A percentile compares a stretch with the other conserved stretches of the same genome.
These are phyloP conservation scores for Camellia granthamiana DNA, from an alignment of 148 eudicot genomes.

Conservation along the genomic window DNA sequence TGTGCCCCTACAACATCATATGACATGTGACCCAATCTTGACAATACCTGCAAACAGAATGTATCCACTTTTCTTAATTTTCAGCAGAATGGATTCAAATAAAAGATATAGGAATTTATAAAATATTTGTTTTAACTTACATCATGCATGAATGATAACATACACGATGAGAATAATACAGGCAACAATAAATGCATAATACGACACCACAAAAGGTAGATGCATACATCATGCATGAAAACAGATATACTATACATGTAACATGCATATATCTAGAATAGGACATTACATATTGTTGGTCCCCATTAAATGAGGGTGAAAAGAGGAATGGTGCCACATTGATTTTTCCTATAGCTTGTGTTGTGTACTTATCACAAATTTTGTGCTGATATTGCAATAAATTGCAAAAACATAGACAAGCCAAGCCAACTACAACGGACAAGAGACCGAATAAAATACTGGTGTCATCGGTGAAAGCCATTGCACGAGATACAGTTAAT, in stretches of 20 bases:
- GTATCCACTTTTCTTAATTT: not conserved
- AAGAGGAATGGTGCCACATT: not conserved
- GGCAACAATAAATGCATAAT: not conserved
- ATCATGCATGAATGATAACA: not conserved
- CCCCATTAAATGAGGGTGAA: not conserved
- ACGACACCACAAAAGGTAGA: not conserved
- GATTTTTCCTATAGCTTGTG: not conserved
- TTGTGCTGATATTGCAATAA: not conserved
- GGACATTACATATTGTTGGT: not conserved
- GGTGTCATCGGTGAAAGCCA: not conserved
- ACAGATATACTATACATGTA: not conserved
- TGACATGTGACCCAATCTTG: conserved; percentile 95
- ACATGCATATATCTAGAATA: not conserved
- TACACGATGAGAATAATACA: not conserved
- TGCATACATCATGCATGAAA: not conserved
- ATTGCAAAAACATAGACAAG: not conserved
- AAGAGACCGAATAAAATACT: not conserved
- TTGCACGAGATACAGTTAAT: not conserved
- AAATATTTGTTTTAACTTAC: not conserved
- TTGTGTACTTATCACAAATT: not conserved
- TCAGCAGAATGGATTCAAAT: not conserved
- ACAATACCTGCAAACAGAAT: conserved; percentile 50
- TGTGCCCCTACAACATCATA: conserved; percentile 88
- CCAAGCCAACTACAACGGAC: not conserved
- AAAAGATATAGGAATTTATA: not conserved